phyloP scores from a whole-genome alignment of 441 rosid genomes.

The Populus tomentosa region DNA sequence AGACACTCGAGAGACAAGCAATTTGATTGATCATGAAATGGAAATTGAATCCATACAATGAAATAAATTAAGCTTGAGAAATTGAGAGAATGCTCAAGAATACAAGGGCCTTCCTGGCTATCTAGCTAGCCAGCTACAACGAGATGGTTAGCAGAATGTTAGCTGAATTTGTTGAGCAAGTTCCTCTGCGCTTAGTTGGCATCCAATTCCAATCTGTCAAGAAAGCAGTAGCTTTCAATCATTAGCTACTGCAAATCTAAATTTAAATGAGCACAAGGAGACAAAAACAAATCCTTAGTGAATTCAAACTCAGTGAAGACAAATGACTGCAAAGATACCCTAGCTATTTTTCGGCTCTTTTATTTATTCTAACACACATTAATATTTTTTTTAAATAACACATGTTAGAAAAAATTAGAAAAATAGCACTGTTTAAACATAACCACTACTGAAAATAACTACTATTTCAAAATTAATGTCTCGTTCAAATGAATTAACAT shows the following conservation, averaged over 20 bases:
- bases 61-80: conserved; percentile 9
- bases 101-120: neutral
- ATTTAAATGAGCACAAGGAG: neutral
- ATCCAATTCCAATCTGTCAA: conserved; percentile 87
- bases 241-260: conserved; percentile 6
- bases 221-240: conserved; percentile 6
- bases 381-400: too few species aligned
- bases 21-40: neutral
- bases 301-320: neutral
- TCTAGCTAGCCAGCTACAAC: conserved; percentile 3
- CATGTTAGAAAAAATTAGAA: too few species aligned
- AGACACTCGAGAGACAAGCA: neutral
- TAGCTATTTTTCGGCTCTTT: neutral
- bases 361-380: too few species aligned
- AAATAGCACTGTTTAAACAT: too few species aligned
- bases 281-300: neutral
- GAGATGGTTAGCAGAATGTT: conserved; percentile 52
- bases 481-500: too few species aligned
- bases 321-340: neutral
- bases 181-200: conserved; percentile 94
- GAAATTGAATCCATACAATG: conserved; percentile 11
- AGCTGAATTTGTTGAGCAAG: conserved; percentile 84
- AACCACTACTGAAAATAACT: too few species aligned
- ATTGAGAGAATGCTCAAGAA: conserved; percentile 15
- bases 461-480: too few species aligned